phyloP scores from a whole-genome alignment of 2,329 filamentous ascomycete species.

The Onygena corvina region DNA sequence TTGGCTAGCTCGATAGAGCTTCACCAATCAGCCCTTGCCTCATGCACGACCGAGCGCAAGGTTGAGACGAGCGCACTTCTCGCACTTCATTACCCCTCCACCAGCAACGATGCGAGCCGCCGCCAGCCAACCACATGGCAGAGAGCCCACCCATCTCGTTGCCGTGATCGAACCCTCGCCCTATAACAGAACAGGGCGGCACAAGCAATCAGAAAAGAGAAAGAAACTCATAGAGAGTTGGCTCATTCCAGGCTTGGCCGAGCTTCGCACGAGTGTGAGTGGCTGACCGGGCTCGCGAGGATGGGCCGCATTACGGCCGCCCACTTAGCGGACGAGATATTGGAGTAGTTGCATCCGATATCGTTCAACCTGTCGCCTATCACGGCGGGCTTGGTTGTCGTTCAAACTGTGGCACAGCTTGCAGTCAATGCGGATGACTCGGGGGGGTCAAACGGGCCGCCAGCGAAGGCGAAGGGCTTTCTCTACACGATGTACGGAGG shows the following conservation, averaged over 20 bases:
- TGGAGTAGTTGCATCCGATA: not conserved
- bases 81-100: not conserved
- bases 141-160: not conserved
- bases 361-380: not conserved
- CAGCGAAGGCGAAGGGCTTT: too few species aligned
- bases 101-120: not conserved
- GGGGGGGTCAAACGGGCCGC: not conserved
- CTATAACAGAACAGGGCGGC: not conserved
- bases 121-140: conserved; percentile 1
- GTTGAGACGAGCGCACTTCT: not conserved
- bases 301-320: not conserved
- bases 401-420: conserved; percentile 2
- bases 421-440: conserved; percentile 2
- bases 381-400: not conserved
- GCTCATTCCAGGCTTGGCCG: not conserved
- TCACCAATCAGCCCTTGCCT: conserved; percentile 4
- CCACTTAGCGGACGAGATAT: not conserved
- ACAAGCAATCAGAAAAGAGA: conserved; percentile 1
- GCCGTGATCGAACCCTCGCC: not conserved
- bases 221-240: not conserved
- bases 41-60: conserved; percentile 4
- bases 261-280: not conserved
- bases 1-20: too few species aligned
- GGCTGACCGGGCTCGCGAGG: not conserved
- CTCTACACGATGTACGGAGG: too few species aligned